A percentile compares a stretch with the other conserved stretches of the same genome.
phyloP scores from a whole-genome alignment of 257 asterid species.

The Penstemon davidsonii region DNA sequence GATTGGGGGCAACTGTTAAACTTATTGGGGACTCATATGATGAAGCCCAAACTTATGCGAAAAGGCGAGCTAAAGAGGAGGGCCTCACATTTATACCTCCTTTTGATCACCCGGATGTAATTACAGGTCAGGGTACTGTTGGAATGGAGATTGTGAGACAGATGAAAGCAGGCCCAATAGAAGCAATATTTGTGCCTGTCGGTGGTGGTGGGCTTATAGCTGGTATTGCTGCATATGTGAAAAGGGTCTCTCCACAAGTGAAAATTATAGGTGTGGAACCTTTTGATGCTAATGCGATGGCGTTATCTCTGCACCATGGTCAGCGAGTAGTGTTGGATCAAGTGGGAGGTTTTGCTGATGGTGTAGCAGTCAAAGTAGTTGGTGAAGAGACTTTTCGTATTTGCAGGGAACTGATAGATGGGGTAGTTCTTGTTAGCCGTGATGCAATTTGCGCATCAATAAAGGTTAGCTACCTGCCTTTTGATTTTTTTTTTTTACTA shows the following conservation, averaged over 20 bases:
- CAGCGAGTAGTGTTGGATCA: slow-evolving; percentile 79
- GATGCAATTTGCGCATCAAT: slow-evolving; percentile 89
- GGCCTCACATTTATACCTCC: slow-evolving; percentile 82
- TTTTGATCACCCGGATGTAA: slow-evolving; percentile 96
- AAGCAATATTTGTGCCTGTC: slow-evolving; percentile 91
- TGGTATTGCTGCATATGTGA: slow-evolving; percentile 92
- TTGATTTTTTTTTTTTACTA: not conserved
- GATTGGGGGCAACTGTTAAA: slow-evolving; percentile 87
- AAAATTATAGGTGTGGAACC: slow-evolving; percentile 96
- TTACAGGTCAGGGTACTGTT: slow-evolving; percentile 87
- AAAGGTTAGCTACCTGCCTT: slow-evolving; percentile 54
- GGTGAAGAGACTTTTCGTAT: slow-evolving; percentile 87
- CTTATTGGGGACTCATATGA: slow-evolving; percentile 91
- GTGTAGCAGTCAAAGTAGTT: slow-evolving; percentile 93
- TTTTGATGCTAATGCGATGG: slow-evolving; percentile 91
- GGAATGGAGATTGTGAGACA: slow-evolving; percentile 95
- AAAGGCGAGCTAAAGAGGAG: slow-evolving; percentile 66
- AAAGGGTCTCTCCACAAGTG: slow-evolving; percentile 82
- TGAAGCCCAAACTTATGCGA: slow-evolving; percentile 90
- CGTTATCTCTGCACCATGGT: slow-evolving; percentile 79
- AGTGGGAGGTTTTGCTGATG: slow-evolving; percentile 97
- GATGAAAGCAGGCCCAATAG: slow-evolving; percentile 50
- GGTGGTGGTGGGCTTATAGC: slow-evolving; percentile 99
- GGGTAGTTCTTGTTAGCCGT: slow-evolving; percentile 67
- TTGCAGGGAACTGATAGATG: slow-evolving; percentile 82